Evolutionary conservation across 208 protist genomes (phyloP), one percentile per base, ranked within the genome.

Genomic region (Jaenimonas drosophilae): DNA sequence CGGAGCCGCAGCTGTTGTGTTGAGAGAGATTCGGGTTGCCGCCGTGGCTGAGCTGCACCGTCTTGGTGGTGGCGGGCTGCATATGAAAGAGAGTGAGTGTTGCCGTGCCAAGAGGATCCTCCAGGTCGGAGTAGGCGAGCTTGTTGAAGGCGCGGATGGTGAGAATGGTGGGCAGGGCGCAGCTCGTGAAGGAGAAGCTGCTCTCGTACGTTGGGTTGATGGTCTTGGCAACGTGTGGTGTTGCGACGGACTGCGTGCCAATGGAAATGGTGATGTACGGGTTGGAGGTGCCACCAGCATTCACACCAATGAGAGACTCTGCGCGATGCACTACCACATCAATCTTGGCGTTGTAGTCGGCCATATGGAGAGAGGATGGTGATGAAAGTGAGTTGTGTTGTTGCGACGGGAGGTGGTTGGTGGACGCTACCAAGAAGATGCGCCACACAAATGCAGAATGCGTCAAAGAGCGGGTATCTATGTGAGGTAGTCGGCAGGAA

Each of bases 211-310:
- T 12, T 0, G 82, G 73, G 54, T 86, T 84, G 11, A 64, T 37
- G 9, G 61, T 82, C 49, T 70, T 73, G 12, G 53, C 33, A 28
- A 70, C 30, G 31, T 73, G 64, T 1, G 64, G 33, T 12, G 77
- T 85, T 5, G 34, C 42, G 7, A 63, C 62, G 12, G 46, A 58
- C 53, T 83, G 59, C 0, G 54, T 41, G 29, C 75, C 71, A 33
- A 91, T 71, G 2, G 70, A 64, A 26, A 59, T 71, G 1, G 50
- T 60, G 11, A 91, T 56, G 63, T 66, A 83, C 14, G 82, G 74
- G 62, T 91, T 91, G 9, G 76, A 87, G 26, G 67, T 80, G 47
- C 73, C 73, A 40, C 64, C 76, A 0, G 74, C 52, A 61, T 83
- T 80, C 31, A 85, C 52, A n/a, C 49, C 70, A 21, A 91, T 42